Evolutionary conservation across 768 basidiomycete species (phyloP), one percentile per base, ranked within the genome.

Genomic region (Aureoboletus auriporus): DNA sequence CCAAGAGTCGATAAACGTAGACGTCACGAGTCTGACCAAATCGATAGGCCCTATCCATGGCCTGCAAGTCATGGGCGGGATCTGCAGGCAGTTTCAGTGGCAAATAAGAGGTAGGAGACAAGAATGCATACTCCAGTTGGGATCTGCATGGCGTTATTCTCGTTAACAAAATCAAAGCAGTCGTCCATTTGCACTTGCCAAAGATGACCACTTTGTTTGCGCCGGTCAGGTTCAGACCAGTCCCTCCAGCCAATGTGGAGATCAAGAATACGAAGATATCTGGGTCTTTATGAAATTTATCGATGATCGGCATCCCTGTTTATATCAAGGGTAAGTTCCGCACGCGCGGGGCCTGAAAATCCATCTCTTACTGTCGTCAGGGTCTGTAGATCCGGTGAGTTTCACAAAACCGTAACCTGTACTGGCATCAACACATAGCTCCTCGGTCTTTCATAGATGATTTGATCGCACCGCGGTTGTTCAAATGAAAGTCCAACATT

Each of bases 181-280:
- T 11, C 30, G 44, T 53, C 17, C 23, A 33, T 34, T 41, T 4
- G 34, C 39, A 49, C 79, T 57, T 52, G 84, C 86, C 88, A 63
- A 95, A 92, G 36, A 93, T 88, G 26, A 93, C 88, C 17, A 96
- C 95, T 68, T 89, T 93, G 62, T 98, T 97, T 4, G 95, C 93
- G 4, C 86, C 86, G 13, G 90, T 92, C 40, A 96, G 68, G 61
- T 94, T 96, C 39, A 96, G 70, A 2, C 93, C 93, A 6, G 89
- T 91, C 2, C 93, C 94, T 1, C 94, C 94, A 3, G 93, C 92
- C 44, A 91, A 72, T 0, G 92, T 96, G 6, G 91, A 93, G 47
- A 96, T 93, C 44, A 95, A 71, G 63, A 95, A 92, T 36, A 93
- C 68, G 61, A 83, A 93, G 37, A 89, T 66, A 17, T 83, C 72